These are phyloP conservation scores for Penicillium freii DNA, from an alignment of 2,329 filamentous ascomycete genomes.

Conservation along the genomic window DNA sequence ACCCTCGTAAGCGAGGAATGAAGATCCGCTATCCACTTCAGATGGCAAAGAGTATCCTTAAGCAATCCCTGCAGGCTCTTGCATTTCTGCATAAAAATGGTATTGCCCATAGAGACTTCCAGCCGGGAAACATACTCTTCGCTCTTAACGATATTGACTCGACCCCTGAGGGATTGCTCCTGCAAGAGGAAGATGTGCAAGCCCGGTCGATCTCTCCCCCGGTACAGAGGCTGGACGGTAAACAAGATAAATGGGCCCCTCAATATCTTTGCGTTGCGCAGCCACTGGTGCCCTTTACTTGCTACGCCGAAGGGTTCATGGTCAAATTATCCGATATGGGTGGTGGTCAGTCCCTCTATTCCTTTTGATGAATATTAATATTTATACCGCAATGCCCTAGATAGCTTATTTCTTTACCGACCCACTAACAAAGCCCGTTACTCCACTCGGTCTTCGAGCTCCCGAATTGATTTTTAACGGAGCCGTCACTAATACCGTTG, in stretches of 20 bases:
- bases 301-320: slow-evolving; percentile 20
- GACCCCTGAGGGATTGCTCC: slow-evolving; percentile 19
- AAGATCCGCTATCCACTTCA: slow-evolving; percentile 22
- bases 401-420: slow-evolving; percentile 26
- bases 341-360: slow-evolving; percentile 21
- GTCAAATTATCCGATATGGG: slow-evolving; percentile 35
- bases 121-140: slow-evolving; percentile 28
- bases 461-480: slow-evolving; percentile 30
- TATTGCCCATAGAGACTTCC: slow-evolving; percentile 27
- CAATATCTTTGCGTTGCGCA: slow-evolving; percentile 29
- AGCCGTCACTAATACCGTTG: slow-evolving; percentile 23
- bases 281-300: slow-evolving; percentile 26
- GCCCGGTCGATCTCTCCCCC: slow-evolving; percentile 17
- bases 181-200: slow-evolving; percentile 24
- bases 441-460: slow-evolving; percentile 27
- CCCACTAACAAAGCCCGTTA: slow-evolving; percentile 25
- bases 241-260: slow-evolving; percentile 32
- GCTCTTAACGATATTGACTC: slow-evolving; percentile 21
- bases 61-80: slow-evolving; percentile 26
- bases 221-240: slow-evolving; percentile 27
- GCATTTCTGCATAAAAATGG: slow-evolving; percentile 26
- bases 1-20: slow-evolving; percentile 18
- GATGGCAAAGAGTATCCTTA: slow-evolving; percentile 28
- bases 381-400: slow-evolving; percentile 4
- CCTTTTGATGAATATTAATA: background rate